phyloP scores from a whole-genome alignment of 192 early-diverging fungal species.

The Pecoramyces ruminantium region DNA sequence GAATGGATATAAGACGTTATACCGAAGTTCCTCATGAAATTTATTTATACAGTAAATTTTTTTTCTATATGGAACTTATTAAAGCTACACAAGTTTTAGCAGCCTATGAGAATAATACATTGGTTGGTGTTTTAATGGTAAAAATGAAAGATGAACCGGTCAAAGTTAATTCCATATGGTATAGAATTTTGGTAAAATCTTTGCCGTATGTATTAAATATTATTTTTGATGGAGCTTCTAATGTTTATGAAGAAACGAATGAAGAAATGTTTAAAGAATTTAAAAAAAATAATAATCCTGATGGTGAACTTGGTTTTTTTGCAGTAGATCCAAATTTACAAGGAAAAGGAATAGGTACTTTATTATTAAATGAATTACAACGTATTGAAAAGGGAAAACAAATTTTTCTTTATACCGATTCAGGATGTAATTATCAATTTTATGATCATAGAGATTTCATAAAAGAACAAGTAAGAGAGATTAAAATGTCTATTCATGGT shows the following conservation, averaged over 20 bases:
- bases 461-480: background rate
- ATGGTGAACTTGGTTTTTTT: background rate
- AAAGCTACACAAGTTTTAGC: background rate
- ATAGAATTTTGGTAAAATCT: background rate
- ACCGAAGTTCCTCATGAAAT: background rate
- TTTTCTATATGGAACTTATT: background rate
- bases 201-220: background rate
- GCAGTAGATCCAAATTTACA: background rate
- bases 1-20: background rate
- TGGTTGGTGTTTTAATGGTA: background rate
- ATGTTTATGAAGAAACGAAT: background rate
- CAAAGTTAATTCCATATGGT: background rate
- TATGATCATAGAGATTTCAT: background rate
- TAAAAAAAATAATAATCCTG: background rate
- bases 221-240: background rate
- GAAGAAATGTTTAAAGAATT: background rate
- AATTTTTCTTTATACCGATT: background rate
- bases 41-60: background rate
- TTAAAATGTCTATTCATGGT: background rate
- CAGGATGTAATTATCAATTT: background rate
- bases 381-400: background rate
- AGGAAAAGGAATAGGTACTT: background rate
- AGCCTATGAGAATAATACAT: background rate
- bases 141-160: background rate
- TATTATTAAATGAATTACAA: background rate